Conservation (phyloP, 2,329 filamentous ascomycete genomes). For the Diaporthe sp. region DNA sequence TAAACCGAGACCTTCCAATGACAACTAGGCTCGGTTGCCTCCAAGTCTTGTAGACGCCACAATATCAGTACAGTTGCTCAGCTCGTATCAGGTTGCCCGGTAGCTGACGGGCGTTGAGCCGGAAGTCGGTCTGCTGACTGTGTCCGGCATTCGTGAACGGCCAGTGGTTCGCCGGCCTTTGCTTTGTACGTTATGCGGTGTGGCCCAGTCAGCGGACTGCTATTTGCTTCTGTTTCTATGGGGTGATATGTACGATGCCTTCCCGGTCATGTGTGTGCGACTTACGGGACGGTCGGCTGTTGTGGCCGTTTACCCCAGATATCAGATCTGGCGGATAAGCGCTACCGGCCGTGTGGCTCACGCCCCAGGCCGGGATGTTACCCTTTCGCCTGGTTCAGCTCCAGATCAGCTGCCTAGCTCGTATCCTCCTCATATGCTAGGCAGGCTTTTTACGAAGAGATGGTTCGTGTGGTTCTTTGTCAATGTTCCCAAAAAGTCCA, state of each 20-base stretch:
- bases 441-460: background rate
- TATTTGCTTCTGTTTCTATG: background rate
- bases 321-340: slow-evolving; percentile 25
- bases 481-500: too few species aligned
- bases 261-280: background rate
- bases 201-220: slow-evolving; percentile 14
- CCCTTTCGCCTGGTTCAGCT: slow-evolving; percentile 15
- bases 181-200: background rate
- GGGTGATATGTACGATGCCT: background rate
- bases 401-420: slow-evolving; percentile 14
- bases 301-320: slow-evolving; percentile 34
- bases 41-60: background rate
- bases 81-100: slow-evolving; percentile 19
- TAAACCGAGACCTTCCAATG: background rate
- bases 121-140: slow-evolving; percentile 33
- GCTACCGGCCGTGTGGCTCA: slow-evolving; percentile 28
- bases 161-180: background rate
- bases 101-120: background rate
- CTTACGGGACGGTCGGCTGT: slow-evolving; percentile 7
- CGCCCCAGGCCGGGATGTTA: background rate
- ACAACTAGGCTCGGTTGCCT: background rate
- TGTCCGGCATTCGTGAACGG: slow-evolving; percentile 1
- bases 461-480: background rate
- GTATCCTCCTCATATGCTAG: slow-evolving; percentile 7
- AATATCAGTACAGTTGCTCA: background rate